phyloP scores from a whole-genome alignment of 2,329 filamentous ascomycete species.

The Ceratocystis albifundus region DNA sequence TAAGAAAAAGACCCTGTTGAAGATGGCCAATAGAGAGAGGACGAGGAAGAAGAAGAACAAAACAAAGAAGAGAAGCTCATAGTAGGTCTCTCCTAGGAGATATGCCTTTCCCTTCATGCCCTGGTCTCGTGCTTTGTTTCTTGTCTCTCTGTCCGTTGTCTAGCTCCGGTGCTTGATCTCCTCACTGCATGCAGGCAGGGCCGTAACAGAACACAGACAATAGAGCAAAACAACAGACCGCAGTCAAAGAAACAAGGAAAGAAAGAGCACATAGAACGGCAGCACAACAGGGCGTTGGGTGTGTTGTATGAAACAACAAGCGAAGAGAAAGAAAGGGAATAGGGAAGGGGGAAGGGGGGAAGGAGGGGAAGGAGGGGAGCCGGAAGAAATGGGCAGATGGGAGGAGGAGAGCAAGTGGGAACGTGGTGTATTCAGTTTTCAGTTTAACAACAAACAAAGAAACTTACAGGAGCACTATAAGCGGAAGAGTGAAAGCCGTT shows the following conservation, averaged over 20 bases:
- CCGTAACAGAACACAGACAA: neutral
- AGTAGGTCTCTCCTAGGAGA: neutral
- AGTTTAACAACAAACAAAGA: neutral
- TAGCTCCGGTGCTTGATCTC: neutral
- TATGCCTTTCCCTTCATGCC: neutral
- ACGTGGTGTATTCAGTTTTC: neutral
- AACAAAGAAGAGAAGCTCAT: neutral
- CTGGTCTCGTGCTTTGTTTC: neutral
- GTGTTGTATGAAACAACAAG: neutral
- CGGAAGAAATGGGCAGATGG: too few species aligned
- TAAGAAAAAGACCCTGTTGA: neutral
- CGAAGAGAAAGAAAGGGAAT: neutral
- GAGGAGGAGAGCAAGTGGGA: neutral
- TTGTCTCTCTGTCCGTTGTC: neutral
- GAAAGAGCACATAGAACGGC: neutral
- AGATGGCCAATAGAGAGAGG: neutral
- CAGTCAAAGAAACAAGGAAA: neutral
- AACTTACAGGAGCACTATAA: neutral
- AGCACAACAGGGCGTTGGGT: neutral
- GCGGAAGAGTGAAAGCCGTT: neutral
- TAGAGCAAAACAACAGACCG: neutral
- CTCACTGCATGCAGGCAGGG: neutral
- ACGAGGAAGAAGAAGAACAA: neutral
- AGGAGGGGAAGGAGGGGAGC: neutral
- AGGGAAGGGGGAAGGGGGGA: neutral